Evolutionary conservation across 805 yeast species (phyloP).

Genomic region (Hanseniaspora mollemarum): DNA sequence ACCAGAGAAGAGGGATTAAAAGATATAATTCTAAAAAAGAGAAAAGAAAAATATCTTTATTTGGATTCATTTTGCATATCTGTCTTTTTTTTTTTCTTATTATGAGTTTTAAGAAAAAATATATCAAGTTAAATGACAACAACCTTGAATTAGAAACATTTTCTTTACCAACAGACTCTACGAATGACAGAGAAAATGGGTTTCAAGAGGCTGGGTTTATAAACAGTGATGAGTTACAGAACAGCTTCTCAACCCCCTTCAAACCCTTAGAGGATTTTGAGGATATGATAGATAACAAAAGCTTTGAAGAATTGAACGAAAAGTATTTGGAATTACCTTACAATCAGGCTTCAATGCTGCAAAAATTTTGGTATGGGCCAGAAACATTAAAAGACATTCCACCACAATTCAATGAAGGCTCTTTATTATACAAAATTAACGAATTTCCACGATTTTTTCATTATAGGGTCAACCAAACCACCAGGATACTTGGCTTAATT

Average conservation of each 20-base stretch:
- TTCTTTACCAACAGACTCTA: neutral
- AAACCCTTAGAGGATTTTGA: no score
- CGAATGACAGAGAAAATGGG: neutral
- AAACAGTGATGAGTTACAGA: neutral
- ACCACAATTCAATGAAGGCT: slow-evolving; percentile 30
- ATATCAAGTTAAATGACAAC: slow-evolving; percentile 9
- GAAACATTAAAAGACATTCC: slow-evolving; percentile 36
- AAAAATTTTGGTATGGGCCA: slow-evolving; percentile 50
- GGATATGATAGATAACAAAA: no score
- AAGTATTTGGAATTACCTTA: slow-evolving; percentile 20
- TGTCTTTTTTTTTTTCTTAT: neutral
- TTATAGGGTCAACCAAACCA: slow-evolving; percentile 31
- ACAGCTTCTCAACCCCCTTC: neutral
- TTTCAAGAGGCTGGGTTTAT: no score
- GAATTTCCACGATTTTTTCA: slow-evolving; percentile 34
- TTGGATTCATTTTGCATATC: neutral
- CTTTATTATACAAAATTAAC: slow-evolving; percentile 30
- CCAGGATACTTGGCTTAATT: slow-evolving; percentile 38
- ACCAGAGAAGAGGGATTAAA: no score
- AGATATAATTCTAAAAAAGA: no score
- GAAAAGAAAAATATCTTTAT: neutral
- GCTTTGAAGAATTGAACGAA: no score
- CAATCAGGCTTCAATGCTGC: slow-evolving; percentile 22
- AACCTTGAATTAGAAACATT: slow-evolving; percentile 13
- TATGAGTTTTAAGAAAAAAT: slow-evolving; percentile 12